Base-by-base conservation (phyloP, 805 yeast species). In the Teunomyces tritomae region DNA sequence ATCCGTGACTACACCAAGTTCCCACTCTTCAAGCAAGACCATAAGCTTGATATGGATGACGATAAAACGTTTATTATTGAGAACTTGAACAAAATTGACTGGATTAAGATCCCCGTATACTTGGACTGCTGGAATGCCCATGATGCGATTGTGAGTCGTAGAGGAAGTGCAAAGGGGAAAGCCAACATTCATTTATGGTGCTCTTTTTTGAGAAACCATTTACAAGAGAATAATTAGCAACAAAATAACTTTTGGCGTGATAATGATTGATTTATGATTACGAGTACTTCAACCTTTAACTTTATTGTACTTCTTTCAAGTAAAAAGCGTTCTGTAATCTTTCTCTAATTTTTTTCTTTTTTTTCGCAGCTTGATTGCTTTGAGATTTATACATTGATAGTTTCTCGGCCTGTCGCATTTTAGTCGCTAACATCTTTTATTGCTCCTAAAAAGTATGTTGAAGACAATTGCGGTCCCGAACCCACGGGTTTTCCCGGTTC, bases 111-210 rank as follows among this genome's bases (percentile, higher is more conserved):
- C 37, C 87, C 94, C 0, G 84, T 85, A 1, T 82, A 80, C 54
- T 73, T 91, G 41, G 84, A 82, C 52, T 77, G 85, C 13, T 71
- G 85, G 58, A 89, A 90, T 63, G 83, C 97, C 0, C 98, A 91
- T 60, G 96, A 87, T 49, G 87, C 87, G 3, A 87, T 92, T 45
- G 87, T 89, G 13, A 89, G 92, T 13, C 75, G 98, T 52, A 74
- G 83, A 48, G 90, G 90, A 0, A 74, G 77, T 43, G 74, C 82
- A 0, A 70, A 74, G 17, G 86, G 86, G 0, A 67, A 80, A 1
- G 77, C 84, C 1, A 68, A 78, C 0, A 61, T 82, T 30, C 76
- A 73, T 14, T 64, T 83, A 36, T 83, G 83, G 80, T 72, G 61
- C 8, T 69, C 75, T 2, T 59, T 71, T 11, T 59, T 73, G 41